Conservation (phyloP, 1,139 yeast species). For the Nakaseomyces glabratus region DNA sequence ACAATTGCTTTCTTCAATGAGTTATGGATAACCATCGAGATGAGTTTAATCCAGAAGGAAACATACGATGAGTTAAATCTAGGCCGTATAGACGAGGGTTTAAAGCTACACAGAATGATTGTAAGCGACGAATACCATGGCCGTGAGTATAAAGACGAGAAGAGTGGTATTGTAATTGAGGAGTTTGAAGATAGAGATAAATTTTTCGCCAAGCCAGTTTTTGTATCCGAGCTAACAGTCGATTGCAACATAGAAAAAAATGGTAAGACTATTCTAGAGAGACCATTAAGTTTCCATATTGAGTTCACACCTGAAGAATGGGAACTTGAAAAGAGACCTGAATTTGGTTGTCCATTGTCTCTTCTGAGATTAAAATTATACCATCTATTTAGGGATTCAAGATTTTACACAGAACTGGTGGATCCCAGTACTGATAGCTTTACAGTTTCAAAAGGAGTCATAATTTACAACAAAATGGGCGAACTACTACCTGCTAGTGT, state of each 20-base stretch:
- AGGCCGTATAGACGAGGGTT: conserved; percentile 26
- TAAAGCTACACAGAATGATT: conserved; percentile 25
- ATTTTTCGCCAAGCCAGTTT: conserved; percentile 62
- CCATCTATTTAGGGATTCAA: conserved; percentile 45
- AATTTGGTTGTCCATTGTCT: conserved; percentile 58
- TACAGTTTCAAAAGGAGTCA: conserved; percentile 31
- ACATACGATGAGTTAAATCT: conserved; percentile 28
- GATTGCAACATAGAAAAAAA: conserved; percentile 37
- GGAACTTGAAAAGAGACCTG: conserved; percentile 47
- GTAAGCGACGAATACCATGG: conserved; percentile 30
- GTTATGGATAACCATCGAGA: conserved; percentile 29
- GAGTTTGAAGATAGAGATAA: conserved; percentile 52
- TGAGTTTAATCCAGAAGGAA: conserved; percentile 28
- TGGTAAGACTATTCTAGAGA: conserved; percentile 23
- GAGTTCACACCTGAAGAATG: conserved; percentile 78
- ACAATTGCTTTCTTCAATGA: conserved; percentile 29
- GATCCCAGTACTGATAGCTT: conserved; percentile 15
- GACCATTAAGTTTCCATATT: conserved; percentile 51
- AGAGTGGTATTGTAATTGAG: conserved; percentile 30
- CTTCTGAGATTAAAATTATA: conserved; percentile 50
- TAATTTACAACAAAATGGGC: conserved; percentile 30
- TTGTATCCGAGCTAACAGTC: conserved; percentile 65
- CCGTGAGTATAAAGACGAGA: conserved; percentile 27
- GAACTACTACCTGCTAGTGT: conserved; percentile 24
- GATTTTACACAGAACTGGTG: conserved; percentile 32